Conservation (phyloP, 805 yeast species). For the Lipomyces chichibuensis region DNA sequence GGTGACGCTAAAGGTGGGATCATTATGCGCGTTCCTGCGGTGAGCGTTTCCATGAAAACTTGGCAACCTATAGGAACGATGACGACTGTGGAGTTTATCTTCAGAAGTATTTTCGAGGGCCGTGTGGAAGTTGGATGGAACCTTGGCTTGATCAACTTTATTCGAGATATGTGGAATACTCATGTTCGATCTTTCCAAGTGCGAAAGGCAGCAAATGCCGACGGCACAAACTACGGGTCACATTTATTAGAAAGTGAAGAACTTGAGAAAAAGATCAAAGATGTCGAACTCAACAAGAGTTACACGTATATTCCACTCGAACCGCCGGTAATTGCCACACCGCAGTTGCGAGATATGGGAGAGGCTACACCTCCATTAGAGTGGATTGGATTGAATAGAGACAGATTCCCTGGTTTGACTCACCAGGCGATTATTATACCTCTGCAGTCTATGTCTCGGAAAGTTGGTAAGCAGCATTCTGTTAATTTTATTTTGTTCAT, state of each 20-base stretch:
- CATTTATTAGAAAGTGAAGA: constrained; percentile 42
- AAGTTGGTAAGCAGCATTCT: constrained; percentile 51
- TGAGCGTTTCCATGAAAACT: constrained; percentile 74
- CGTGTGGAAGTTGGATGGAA: constrained; percentile 93
- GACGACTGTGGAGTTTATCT: constrained; percentile 65
- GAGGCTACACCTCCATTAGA: constrained; percentile 98
- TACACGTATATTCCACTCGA: constrained; percentile 65
- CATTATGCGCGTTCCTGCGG: constrained; percentile 77
- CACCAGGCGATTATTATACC: constrained; percentile 78
- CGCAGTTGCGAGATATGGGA: constrained; percentile 87
- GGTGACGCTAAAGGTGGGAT: constrained; percentile 72
- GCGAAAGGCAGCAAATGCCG: constrained; percentile 51
- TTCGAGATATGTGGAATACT: constrained; percentile 88
- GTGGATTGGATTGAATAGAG: constrained; percentile 94
- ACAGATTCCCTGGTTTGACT: constrained; percentile 80
- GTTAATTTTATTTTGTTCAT: background rate
- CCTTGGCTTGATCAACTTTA: constrained; percentile 84
- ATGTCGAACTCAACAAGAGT: constrained; percentile 48
- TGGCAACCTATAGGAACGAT: constrained; percentile 57
- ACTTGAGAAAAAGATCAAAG: constrained; percentile 51
- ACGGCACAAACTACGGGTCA: constrained; percentile 38
- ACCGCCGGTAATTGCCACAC: constrained; percentile 84
- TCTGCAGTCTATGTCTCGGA: constrained; percentile 71
- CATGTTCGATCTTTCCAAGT: constrained; percentile 75
- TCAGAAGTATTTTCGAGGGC: constrained; percentile 78